phyloP scores from a whole-genome alignment of 176 grass and related monocot genomes.

The Eragrostis nindensis region DNA sequence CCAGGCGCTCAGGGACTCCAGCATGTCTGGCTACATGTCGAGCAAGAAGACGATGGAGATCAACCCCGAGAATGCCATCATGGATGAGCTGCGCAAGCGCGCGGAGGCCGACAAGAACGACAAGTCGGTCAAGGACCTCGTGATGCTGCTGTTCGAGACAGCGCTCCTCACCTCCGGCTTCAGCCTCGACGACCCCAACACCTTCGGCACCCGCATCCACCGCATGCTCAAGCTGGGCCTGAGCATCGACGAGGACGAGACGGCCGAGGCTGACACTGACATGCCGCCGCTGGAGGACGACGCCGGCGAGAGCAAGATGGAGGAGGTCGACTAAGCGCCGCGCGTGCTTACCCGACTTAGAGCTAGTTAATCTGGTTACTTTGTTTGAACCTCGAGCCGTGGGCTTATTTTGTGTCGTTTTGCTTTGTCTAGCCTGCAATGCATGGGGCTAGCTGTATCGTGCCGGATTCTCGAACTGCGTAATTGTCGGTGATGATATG shows the following conservation, averaged over 20 bases:
- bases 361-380: conserved; percentile 17
- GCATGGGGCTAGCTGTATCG: background rate
- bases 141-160: conserved; percentile 86
- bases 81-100: conserved; percentile 91
- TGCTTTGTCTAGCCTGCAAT: background rate
- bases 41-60: conserved; percentile 99
- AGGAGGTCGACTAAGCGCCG: conserved; percentile 83
- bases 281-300: conserved; percentile 96
- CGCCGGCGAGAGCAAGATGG: conserved; percentile 98
- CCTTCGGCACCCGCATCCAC: conserved; percentile 94
- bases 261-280: conserved; percentile 67
- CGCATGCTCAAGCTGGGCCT: conserved; percentile 95
- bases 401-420: conserved; percentile 18
- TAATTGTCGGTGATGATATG: conserved; percentile 18
- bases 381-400: background rate
- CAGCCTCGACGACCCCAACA: conserved; percentile 97
- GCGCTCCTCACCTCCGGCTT: conserved; percentile 91
- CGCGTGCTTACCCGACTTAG: background rate
- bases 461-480: conserved; percentile 8
- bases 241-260: conserved; percentile 86
- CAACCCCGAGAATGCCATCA: conserved; percentile 92
- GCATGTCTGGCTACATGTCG: conserved; percentile 96
- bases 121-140: conserved; percentile 96
- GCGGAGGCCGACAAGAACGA: conserved; percentile 92
- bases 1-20: conserved; percentile 83